A percentile compares a stretch with the other conserved stretches of the same genome.
Evolutionary conservation across 257 asterid species (phyloP).

Genomic region (Solanum chiquidenum): DNA sequence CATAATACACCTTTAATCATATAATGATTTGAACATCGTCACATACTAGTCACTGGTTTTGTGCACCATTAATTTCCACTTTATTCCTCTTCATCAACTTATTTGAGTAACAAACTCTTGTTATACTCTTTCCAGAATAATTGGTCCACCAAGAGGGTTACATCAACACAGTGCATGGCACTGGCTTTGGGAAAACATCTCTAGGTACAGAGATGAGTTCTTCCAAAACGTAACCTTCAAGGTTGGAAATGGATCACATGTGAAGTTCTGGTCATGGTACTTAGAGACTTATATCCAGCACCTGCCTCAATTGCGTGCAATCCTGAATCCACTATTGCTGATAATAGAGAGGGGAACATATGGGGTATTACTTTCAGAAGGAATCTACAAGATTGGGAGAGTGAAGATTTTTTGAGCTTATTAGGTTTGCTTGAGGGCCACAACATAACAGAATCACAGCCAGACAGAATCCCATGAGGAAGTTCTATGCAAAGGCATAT

Average conservation of each 20-base stretch:
- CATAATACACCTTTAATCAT: background rate
- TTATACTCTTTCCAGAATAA: background rate
- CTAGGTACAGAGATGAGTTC: background rate
- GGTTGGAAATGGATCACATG: background rate
- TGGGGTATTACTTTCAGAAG: background rate
- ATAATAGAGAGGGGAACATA: background rate
- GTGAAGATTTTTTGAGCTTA: background rate
- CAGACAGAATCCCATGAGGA: background rate
- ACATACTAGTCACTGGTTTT: background rate
- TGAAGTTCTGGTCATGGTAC: background rate
- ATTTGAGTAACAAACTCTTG: background rate
- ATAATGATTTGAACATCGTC: background rate
- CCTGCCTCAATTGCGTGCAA: background rate
- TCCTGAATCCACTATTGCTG: background rate
- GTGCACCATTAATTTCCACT: background rate
- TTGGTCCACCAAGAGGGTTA: background rate
- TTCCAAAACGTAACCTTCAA: background rate
- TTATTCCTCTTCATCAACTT: background rate
- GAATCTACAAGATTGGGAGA: background rate
- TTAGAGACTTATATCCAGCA: background rate
- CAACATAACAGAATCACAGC: background rate
- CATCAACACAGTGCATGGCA: background rate
- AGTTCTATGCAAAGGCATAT: background rate
- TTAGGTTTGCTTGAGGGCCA: background rate
- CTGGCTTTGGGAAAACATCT: background rate